These are phyloP conservation scores for Scheffersomyces lignicola DNA, from an alignment of 1,139 yeast species.

Conservation along the genomic window DNA sequence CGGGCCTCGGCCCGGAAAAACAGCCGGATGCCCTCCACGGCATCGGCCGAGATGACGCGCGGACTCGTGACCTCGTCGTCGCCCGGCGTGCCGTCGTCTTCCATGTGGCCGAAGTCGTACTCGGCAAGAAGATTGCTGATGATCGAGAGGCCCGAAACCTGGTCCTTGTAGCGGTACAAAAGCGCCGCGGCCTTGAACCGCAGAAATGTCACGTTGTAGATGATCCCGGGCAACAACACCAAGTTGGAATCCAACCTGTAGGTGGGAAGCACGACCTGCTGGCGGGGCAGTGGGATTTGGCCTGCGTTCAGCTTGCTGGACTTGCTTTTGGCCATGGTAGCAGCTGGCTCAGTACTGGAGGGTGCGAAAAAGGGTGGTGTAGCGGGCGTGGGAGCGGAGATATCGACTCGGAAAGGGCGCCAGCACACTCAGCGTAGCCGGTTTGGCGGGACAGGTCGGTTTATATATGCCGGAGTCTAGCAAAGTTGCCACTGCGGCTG, in stretches of 20 bases:
- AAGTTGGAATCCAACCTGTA: constrained; percentile 46
- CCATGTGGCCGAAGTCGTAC: constrained; percentile 30
- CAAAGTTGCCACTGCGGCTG: too few species aligned
- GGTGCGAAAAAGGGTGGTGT: too few species aligned
- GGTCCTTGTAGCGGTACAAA: constrained; percentile 36
- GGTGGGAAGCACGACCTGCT: constrained; percentile 30
- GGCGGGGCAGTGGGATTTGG: too few species aligned
- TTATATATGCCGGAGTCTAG: too few species aligned
- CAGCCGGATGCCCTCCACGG: constrained; percentile 34
- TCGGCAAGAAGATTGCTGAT: constrained; percentile 34
- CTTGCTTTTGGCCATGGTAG: too few species aligned
- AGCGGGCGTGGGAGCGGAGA: too few species aligned
- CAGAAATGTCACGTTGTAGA: constrained; percentile 55
- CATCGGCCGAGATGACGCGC: constrained; percentile 31
- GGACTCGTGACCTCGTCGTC: constrained; percentile 15
- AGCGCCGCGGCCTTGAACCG: constrained; percentile 50
- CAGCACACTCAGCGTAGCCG: too few species aligned
- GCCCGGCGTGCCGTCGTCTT: constrained; percentile 19
- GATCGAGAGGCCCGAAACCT: constrained; percentile 29
- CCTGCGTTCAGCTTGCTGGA: too few species aligned
- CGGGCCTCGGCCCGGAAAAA: constrained; percentile 25
- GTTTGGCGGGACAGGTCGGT: too few species aligned
- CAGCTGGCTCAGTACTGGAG: too few species aligned
- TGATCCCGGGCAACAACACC: constrained; percentile 60
- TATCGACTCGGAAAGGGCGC: too few species aligned